Conservation (phyloP, 768 basidiomycete species). For the Butyriboletus loyo region DNA sequence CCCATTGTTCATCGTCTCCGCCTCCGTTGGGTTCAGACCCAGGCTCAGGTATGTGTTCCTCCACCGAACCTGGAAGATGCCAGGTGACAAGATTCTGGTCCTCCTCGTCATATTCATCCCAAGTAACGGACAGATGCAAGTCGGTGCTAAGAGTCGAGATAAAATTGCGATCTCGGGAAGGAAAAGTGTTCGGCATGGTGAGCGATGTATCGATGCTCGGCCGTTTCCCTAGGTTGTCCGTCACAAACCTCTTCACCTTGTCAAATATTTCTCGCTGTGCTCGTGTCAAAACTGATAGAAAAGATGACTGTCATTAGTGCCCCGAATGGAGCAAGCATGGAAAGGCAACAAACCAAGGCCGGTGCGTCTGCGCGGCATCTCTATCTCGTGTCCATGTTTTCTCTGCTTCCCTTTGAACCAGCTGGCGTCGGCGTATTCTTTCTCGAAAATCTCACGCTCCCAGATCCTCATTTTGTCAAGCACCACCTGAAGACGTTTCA, state of each 20-base stretch:
- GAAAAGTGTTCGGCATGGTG: conserved; percentile 73
- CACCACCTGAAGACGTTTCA: conserved; percentile 76
- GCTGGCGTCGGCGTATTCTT: conserved; percentile 82
- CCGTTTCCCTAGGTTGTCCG: conserved; percentile 37
- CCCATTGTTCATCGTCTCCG: conserved; percentile 49
- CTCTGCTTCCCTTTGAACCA: conserved; percentile 95
- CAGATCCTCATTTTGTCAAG: conserved; percentile 85
- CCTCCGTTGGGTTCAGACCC: conserved; percentile 40
- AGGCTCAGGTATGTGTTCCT: conserved; percentile 32
- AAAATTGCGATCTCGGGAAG: conserved; percentile 78
- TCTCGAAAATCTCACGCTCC: conserved; percentile 90
- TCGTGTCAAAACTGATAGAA: conserved; percentile 57
- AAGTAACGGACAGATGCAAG: conserved; percentile 74
- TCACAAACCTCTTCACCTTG: conserved; percentile 72
- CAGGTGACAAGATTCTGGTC: conserved; percentile 75
- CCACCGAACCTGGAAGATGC: conserved; percentile 50
- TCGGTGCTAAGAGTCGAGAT: conserved; percentile 73
- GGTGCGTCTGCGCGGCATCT: conserved; percentile 53
- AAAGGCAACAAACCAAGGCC: conserved; percentile 55
- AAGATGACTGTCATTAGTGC: not conserved
- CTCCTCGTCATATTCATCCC: conserved; percentile 91
- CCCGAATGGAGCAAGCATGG: not conserved
- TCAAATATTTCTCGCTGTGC: conserved; percentile 78
- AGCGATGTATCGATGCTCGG: conserved; percentile 41
- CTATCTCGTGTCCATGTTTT: conserved; percentile 66